Conservation (phyloP, 106 monocot genomes). For the Apostasia ramifera region DNA sequence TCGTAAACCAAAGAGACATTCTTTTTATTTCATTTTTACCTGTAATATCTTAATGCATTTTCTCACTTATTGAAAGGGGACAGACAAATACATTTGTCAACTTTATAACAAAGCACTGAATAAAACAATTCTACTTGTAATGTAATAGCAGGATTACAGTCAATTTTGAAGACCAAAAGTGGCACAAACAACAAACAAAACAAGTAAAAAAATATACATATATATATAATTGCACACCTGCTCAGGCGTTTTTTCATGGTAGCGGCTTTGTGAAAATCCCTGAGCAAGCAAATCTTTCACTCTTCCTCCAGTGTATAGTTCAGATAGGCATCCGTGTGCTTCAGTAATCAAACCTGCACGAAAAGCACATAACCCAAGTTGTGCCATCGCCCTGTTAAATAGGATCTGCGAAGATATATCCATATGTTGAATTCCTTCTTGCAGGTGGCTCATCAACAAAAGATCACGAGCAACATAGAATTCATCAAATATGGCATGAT, state of each 20-base stretch:
- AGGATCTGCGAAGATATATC: constrained; percentile 88
- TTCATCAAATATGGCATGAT: constrained; percentile 88
- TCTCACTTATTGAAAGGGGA: too few species aligned
- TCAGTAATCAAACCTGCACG: constrained; percentile 71
- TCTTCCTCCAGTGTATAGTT: constrained; percentile 73
- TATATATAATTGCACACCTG: constrained; percentile 41
- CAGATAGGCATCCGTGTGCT: constrained; percentile 88
- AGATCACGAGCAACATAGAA: constrained; percentile 79
- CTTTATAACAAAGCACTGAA: too few species aligned
- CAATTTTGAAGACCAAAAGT: too few species aligned
- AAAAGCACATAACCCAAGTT: constrained; percentile 96
- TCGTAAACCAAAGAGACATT: too few species aligned
- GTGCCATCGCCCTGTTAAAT: constrained; percentile 96
- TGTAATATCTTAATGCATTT: too few species aligned
- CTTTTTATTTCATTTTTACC: too few species aligned
- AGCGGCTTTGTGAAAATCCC: constrained; percentile 78
- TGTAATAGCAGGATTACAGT: too few species aligned
- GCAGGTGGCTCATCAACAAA: constrained; percentile 93
- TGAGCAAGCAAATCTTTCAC: constrained; percentile 96
- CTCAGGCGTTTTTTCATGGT: constrained; percentile 97
- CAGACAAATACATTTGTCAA: too few species aligned
- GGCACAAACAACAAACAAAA: neutral
- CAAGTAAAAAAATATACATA: neutral
- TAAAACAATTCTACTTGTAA: too few species aligned
- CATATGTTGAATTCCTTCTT: constrained; percentile 91